These are phyloP conservation scores for Apiotrichum laibachii DNA, from an alignment of 1,284 basidiomycete species.

Conservation along the genomic window DNA sequence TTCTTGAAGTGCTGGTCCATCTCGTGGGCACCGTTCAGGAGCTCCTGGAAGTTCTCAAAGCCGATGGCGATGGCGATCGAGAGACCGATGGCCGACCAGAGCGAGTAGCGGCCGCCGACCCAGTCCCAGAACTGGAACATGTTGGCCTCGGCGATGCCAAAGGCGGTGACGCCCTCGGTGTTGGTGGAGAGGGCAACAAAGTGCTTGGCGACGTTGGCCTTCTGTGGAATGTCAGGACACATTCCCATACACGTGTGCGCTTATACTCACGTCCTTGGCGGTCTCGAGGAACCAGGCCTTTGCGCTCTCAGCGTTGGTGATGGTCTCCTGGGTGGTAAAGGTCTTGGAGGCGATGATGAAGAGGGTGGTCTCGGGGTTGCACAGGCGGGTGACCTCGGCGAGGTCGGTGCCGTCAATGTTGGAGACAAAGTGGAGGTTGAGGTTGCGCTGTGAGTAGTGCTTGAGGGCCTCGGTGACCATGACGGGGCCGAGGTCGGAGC, in stretches of 20 bases:
- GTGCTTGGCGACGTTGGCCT: constrained; percentile 94
- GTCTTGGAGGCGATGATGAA: constrained; percentile 99
- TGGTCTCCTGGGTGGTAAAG: constrained; percentile 99
- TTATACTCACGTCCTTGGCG: constrained; percentile 64
- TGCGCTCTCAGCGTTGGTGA: constrained; percentile 94
- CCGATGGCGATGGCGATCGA: constrained; percentile 91
- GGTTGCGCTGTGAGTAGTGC: constrained; percentile 83
- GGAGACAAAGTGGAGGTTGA: constrained; percentile 86
- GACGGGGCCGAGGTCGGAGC: constrained; percentile 94
- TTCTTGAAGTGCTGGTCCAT: constrained; percentile 97
- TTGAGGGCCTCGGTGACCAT: constrained; percentile 99
- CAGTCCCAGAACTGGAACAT: constrained; percentile 99
- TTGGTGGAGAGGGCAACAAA: constrained; percentile 98
- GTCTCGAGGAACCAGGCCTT: constrained; percentile 87
- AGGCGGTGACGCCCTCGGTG: constrained; percentile 87
- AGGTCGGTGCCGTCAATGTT: constrained; percentile 99
- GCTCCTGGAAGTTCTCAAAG: constrained; percentile 87
- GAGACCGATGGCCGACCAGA: constrained; percentile 97
- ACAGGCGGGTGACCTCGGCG: constrained; percentile 77
- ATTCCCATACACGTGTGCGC: not conserved
- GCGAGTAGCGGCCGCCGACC: constrained; percentile 97
- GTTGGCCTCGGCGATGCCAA: constrained; percentile 87
- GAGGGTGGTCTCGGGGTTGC: constrained; percentile 88
- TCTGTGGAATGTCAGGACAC: constrained; percentile 46
- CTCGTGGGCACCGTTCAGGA: constrained; percentile 88